phyloP scores from a whole-genome alignment of 2,329 filamentous ascomycete genomes.

The Geosmithia flava region DNA sequence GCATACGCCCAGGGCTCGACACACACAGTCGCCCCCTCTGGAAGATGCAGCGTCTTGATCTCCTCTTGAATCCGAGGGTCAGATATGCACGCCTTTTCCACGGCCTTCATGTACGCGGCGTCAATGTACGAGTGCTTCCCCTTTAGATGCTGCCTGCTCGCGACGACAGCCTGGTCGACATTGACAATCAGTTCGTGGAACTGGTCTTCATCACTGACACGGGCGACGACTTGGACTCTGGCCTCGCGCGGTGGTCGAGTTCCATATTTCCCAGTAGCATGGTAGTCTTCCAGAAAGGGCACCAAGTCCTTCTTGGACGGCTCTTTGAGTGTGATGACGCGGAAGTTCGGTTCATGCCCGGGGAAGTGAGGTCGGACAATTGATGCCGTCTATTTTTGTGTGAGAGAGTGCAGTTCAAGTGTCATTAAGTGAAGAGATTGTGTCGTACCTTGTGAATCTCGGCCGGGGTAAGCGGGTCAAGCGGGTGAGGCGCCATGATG shows the following conservation, averaged over 20 bases:
- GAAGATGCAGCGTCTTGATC: constrained; percentile 27
- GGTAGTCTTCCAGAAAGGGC: constrained; percentile 28
- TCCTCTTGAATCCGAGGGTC: constrained; percentile 28
- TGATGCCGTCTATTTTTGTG: constrained; percentile 8
- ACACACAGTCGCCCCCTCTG: constrained; percentile 27
- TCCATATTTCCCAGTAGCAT: constrained; percentile 14
- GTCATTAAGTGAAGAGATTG: not conserved
- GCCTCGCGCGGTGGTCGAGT: constrained; percentile 11
- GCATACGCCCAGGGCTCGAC: constrained; percentile 45
- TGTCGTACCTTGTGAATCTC: constrained; percentile 29
- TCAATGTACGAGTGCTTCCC: constrained; percentile 35
- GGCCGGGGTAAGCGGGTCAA: constrained; percentile 26
- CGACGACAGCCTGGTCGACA: constrained; percentile 9
- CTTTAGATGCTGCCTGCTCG: constrained; percentile 15
- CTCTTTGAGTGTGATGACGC: constrained; percentile 36
- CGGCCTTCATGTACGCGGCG: constrained; percentile 31
- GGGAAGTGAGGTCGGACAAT: constrained; percentile 10
- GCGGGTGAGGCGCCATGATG: constrained; percentile 2
- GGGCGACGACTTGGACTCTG: constrained; percentile 21
- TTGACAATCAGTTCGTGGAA: constrained; percentile 17
- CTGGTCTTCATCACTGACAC: constrained; percentile 8
- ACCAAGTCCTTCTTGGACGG: constrained; percentile 35
- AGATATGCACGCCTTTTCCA: constrained; percentile 31
- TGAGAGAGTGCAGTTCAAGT: not conserved
- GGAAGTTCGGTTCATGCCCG: constrained; percentile 22